A percentile compares a stretch with the other conserved stretches of the same genome.
Evolutionary conservation across 2,329 filamentous ascomycete genomes (phyloP).

Genomic region (Pseudogymnoascus sp.): DNA sequence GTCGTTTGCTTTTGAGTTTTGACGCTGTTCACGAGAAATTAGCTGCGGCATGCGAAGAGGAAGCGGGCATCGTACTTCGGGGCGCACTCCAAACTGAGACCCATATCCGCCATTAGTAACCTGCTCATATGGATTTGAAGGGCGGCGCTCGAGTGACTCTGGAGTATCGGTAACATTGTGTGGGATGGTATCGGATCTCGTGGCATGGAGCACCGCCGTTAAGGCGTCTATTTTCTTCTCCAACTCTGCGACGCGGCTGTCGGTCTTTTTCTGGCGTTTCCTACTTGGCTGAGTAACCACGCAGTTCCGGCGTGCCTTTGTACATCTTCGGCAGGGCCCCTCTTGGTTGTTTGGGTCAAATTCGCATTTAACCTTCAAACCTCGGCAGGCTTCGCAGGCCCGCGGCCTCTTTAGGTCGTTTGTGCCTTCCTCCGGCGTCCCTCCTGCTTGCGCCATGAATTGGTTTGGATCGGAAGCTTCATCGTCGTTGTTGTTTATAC

Average conservation of each 20-base stretch:
- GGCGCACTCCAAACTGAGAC: slow-evolving; percentile 17
- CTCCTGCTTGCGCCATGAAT: slow-evolving; percentile 15
- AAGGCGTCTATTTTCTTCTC: slow-evolving; percentile 36
- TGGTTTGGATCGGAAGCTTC: slow-evolving; percentile 5
- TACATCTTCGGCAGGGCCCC: slow-evolving; percentile 33
- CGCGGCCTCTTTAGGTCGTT: slow-evolving; percentile 29
- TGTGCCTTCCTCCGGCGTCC: slow-evolving; percentile 15
- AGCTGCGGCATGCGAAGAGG: background rate
- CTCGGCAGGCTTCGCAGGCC: slow-evolving; percentile 36
- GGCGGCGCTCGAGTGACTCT: background rate
- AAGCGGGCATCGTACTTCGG: slow-evolving; percentile 15
- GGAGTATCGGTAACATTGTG: background rate
- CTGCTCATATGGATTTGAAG: slow-evolving; percentile 25
- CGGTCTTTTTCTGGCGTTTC: slow-evolving; percentile 37
- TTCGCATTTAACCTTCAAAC: slow-evolving; percentile 36
- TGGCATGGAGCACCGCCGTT: slow-evolving; percentile 30
- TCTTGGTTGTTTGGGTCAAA: slow-evolving; percentile 27
- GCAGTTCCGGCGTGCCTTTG: slow-evolving; percentile 32
- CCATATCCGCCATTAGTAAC: slow-evolving; percentile 26
- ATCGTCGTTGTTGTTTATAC: slow-evolving; percentile 4
- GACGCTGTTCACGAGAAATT: background rate
- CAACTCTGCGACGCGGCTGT: slow-evolving; percentile 36
- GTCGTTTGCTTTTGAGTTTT: slow-evolving; percentile 10
- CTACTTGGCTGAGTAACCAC: slow-evolving; percentile 33
- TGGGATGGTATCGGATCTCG: slow-evolving; percentile 17